Conservation (phyloP, 1,284 basidiomycete genomes). For the Ceratobasidium sp. region DNA sequence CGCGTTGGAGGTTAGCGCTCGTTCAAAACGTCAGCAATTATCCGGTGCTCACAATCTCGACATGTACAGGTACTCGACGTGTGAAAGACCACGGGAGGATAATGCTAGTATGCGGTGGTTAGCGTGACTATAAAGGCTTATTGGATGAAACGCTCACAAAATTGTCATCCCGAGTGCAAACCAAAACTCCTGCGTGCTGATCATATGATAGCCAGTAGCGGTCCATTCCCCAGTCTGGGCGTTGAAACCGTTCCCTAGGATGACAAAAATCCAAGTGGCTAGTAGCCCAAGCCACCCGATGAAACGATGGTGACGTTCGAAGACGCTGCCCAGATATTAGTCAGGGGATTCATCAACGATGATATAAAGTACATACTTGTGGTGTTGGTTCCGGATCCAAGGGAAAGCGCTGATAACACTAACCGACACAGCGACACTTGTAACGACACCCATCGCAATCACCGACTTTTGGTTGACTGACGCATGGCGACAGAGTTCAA, state of each 20-base stretch:
- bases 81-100: constrained; percentile 81
- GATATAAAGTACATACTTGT: constrained; percentile 68
- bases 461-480: constrained; percentile 67
- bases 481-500: constrained; percentile 67
- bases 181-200: constrained; percentile 81
- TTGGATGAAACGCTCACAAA: constrained; percentile 65
- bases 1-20: background rate
- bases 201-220: constrained; percentile 65
- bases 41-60: constrained; percentile 72
- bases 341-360: background rate
- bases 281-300: constrained; percentile 76
- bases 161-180: constrained; percentile 77
- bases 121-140: constrained; percentile 44
- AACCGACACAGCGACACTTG: constrained; percentile 68
- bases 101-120: constrained; percentile 62
- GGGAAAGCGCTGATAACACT: constrained; percentile 74
- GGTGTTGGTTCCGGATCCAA: constrained; percentile 79
- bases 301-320: constrained; percentile 82
- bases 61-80: constrained; percentile 76
- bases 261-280: constrained; percentile 75
- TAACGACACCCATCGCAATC: constrained; percentile 70
- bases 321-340: constrained; percentile 64
- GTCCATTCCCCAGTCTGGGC: constrained; percentile 67
- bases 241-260: constrained; percentile 73
- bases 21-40: background rate